phyloP scores from a whole-genome alignment of 2,329 filamentous ascomycete species.

The Xenoacremonium recifei region DNA sequence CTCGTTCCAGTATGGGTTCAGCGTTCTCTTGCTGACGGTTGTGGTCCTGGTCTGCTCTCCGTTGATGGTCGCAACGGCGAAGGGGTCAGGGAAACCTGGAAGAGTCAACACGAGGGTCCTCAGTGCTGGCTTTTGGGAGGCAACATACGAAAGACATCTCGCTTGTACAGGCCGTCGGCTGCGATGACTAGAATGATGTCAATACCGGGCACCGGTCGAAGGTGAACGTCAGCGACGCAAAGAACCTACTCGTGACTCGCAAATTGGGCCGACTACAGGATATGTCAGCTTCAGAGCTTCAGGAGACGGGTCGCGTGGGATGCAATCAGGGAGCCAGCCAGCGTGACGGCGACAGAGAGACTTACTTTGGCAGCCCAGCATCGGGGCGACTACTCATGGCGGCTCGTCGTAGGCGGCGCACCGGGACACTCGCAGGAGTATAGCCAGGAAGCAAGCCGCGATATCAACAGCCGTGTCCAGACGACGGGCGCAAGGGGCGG shows the following conservation, averaged over 20 bases:
- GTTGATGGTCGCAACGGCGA: conserved; percentile 94
- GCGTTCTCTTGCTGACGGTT: conserved; percentile 90
- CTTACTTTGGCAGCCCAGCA: conserved; percentile 36
- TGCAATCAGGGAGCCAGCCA: too few species aligned
- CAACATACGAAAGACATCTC: conserved; percentile 96
- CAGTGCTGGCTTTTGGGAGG: neutral
- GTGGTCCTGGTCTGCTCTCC: conserved; percentile 99
- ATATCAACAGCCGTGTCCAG: conserved; percentile 14
- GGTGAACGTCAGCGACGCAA: conserved; percentile 15
- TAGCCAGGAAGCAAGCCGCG: conserved; percentile 14
- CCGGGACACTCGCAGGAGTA: conserved; percentile 22
- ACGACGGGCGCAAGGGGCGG: neutral
- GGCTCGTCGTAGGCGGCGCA: conserved; percentile 26
- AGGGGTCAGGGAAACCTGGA: conserved; percentile 92
- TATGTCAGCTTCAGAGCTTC: conserved; percentile 34
- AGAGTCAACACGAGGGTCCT: conserved; percentile 26
- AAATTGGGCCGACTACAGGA: conserved; percentile 73
- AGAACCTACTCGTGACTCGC: conserved; percentile 80
- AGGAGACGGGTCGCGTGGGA: too few species aligned
- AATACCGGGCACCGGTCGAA: conserved; percentile 28
- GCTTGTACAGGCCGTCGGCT: conserved; percentile 96
- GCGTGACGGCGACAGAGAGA: too few species aligned
- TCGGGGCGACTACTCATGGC: conserved; percentile 35
- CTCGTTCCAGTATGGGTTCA: conserved; percentile 99
- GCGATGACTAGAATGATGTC: conserved; percentile 76